A percentile compares a stretch with the other conserved stretches of the same genome.
Evolutionary conservation across 139 green algal genomes (phyloP).

Genomic region (Pleodorina starrii): DNA sequence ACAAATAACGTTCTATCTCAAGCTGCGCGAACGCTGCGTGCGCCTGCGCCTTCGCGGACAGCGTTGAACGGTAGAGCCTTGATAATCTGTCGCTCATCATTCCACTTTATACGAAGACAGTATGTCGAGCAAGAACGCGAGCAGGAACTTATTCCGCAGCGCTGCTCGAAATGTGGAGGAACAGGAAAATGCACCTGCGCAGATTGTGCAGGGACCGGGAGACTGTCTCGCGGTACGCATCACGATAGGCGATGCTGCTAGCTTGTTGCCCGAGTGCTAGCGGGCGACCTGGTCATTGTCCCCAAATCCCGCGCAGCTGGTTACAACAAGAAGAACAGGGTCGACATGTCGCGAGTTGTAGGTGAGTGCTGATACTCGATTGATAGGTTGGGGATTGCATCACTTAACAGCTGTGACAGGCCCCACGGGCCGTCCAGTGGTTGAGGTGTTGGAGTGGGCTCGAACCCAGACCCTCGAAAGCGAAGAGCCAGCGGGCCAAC

Average conservation of each 20-base stretch:
- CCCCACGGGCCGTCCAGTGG: too few species aligned
- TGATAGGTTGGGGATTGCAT: neutral
- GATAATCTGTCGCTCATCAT: slow-evolving; percentile 14
- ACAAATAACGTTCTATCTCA: too few species aligned
- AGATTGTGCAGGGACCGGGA: slow-evolving; percentile 7
- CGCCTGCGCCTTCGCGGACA: neutral
- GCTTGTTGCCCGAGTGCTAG: neutral
- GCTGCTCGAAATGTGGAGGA: slow-evolving; percentile 11
- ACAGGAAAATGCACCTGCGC: slow-evolving; percentile 22
- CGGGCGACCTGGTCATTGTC: too few species aligned
- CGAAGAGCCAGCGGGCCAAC: too few species aligned
- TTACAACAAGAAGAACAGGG: slow-evolving; percentile 63
- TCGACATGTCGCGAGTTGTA: slow-evolving; percentile 49
- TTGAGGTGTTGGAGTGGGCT: too few species aligned
- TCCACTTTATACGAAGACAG: neutral
- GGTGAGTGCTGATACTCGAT: slow-evolving; percentile 5
- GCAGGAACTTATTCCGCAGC: slow-evolving; percentile 5
- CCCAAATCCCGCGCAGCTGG: slow-evolving; percentile 37
- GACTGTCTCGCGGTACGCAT: neutral
- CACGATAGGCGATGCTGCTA: neutral
- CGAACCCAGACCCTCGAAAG: too few species aligned
- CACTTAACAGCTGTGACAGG: neutral
- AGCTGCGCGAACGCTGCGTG: too few species aligned
- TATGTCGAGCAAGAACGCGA: neutral
- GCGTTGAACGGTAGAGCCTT: neutral